phyloP scores from a whole-genome alignment of 1,139 yeast species.

The Geotrichum armillariae region DNA sequence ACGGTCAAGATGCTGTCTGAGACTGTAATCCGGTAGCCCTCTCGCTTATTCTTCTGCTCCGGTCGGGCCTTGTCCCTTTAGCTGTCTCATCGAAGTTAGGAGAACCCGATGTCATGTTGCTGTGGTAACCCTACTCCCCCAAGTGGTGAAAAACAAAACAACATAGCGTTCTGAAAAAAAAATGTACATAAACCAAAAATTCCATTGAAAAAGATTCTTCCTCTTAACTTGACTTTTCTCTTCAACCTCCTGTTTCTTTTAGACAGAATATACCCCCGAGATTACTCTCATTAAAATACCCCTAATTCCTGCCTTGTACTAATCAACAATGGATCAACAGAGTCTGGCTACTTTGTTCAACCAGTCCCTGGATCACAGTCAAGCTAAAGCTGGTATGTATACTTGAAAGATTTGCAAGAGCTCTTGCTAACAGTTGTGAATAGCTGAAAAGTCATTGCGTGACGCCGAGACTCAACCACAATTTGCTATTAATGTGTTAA shows the following conservation, averaged over 20 bases:
- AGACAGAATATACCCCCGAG: background rate
- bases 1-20: conserved; percentile 39
- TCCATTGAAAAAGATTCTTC: background rate
- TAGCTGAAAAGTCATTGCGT: conserved; percentile 48
- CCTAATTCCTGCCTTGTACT: background rate
- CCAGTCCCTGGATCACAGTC: conserved; percentile 24
- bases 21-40: conserved; percentile 36
- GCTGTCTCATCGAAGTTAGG: no score
- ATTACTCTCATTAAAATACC: background rate
- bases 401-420: background rate
- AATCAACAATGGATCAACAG: conserved; percentile 10
- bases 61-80: no score
- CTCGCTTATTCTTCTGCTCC: no score
- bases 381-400: conserved; percentile 23
- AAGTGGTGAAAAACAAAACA: conserved; percentile 11
- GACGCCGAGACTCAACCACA: conserved; percentile 66
- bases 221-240: background rate
- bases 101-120: background rate
- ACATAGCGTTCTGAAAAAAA: background rate
- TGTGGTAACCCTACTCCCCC: conserved; percentile 4
- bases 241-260: background rate
- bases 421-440: conserved; percentile 2
- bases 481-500: conserved; percentile 72
- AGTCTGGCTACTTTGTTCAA: conserved; percentile 19
- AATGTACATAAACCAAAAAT: background rate